Evolutionary conservation across 345 rosid genomes (phyloP), one percentile per base, ranked within the genome.

Genomic region (Nasturtium officinale): DNA sequence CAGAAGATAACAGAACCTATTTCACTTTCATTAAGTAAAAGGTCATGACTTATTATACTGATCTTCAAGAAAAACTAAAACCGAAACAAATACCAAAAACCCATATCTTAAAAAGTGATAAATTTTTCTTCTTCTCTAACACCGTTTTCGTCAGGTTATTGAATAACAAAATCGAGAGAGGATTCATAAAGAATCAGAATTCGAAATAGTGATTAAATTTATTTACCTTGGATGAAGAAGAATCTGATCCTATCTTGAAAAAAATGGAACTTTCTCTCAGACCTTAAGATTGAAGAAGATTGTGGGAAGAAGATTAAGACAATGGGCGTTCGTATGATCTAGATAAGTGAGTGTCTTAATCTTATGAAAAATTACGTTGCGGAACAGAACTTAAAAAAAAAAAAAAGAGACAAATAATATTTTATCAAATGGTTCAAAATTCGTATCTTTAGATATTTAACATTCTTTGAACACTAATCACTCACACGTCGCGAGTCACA

Each of bases 231-330:
- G 25, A 45, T 1, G 51, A 46, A 28, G 51, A 46, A 28, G 53
- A 73, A 25, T 11, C 71, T 43, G 57, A 45, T 64, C 69, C n/a
- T 64, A 58, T 47, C 47, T 57, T 32, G 50, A n/a, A 45, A 43
- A 37, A 42, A 42, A 1, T 2, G 3, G 0, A 42, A 42, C 47
- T 45, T 45, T 23, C 2, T n/a, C 20, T 45, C 9, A 45, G 48
- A 45, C 9, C 47, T 43, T 9, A 63, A 20, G 48, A 43, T 43
- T n/a, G n/a, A n/a, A n/a, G 51, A 37, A 71, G 69, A 62, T 62
- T 62, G 76, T 72, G 69, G 32, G 45, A 55, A 11, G 53, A 71
- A 51, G 70, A 73, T 54, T 64, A 64, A n/a, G 17, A 29, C 5
- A 16, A n/a, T 57, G 43, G 43, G 43, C 12, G 62, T 33, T 17